phyloP scores from a whole-genome alignment of 257 asterid species.

The Knoxia roxburghii region DNA sequence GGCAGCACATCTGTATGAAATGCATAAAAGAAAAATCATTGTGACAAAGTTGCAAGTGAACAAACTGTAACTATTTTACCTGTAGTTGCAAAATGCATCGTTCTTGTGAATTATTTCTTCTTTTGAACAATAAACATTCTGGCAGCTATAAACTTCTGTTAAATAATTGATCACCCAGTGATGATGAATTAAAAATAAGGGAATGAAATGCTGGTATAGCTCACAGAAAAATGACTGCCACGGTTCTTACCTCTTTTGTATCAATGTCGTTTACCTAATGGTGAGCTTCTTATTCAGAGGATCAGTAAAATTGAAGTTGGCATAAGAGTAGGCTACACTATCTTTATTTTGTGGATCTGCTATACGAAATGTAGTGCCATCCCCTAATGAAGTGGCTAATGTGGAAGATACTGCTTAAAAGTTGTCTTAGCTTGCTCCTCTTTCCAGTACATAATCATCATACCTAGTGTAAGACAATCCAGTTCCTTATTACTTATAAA shows the following conservation, averaged over 20 bases:
- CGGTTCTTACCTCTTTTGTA: background rate
- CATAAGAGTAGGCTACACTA: background rate
- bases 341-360: background rate
- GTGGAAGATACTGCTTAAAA: background rate
- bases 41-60: background rate
- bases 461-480: background rate
- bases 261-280: background rate
- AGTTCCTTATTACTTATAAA: background rate
- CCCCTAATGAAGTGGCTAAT: background rate
- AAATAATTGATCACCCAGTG: background rate
- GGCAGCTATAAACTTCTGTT: background rate
- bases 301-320: background rate
- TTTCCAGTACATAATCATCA: background rate
- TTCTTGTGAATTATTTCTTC: background rate
- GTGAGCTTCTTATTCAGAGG: background rate
- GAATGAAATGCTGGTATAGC: background rate
- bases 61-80: background rate
- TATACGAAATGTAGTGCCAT: conserved; percentile 8
- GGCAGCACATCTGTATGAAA: background rate
- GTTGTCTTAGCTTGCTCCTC: background rate
- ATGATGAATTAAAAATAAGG: background rate
- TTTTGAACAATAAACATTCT: background rate
- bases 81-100: background rate
- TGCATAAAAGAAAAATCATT: background rate
- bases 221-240: background rate